phyloP scores from a whole-genome alignment of 2,329 filamentous ascomycete species.

The Colletotrichum cereale region DNA sequence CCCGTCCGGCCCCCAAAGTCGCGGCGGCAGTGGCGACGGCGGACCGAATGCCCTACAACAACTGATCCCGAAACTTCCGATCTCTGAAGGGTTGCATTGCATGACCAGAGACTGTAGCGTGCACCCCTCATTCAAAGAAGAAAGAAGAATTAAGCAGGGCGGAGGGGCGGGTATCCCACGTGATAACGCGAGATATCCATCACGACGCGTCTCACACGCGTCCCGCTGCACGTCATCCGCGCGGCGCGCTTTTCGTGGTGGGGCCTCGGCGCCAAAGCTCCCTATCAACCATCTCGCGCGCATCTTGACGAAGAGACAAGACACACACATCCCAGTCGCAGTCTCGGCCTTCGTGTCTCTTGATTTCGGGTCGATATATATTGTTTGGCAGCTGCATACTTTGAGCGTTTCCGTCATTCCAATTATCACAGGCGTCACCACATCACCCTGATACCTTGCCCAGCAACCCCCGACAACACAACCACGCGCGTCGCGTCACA shows the following conservation, averaged over 20 bases:
- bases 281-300: background rate
- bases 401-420: too few relatives aligned
- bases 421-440: background rate
- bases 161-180: background rate
- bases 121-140: too few relatives aligned
- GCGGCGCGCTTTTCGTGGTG: conserved; percentile 1
- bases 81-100: background rate
- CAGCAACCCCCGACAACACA: background rate
- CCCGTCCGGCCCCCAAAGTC: background rate
- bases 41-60: background rate
- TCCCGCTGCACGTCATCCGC: conserved; percentile 3
- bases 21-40: background rate
- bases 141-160: too few relatives aligned
- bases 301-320: background rate
- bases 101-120: too few relatives aligned
- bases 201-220: conserved; percentile 4
- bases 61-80: too few relatives aligned
- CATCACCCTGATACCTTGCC: background rate
- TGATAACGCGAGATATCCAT: conserved; percentile 3
- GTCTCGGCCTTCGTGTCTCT: background rate
- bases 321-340: background rate
- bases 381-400: background rate
- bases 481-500: conserved; percentile 18
- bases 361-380: too few relatives aligned
- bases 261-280: background rate